Percentiles rank a stretch among this genome's conserved stretches.
These are phyloP conservation scores for Stereocaulon alpinum DNA, from an alignment of 495 filamentous ascomycete genomes.

Conservation along the genomic window DNA sequence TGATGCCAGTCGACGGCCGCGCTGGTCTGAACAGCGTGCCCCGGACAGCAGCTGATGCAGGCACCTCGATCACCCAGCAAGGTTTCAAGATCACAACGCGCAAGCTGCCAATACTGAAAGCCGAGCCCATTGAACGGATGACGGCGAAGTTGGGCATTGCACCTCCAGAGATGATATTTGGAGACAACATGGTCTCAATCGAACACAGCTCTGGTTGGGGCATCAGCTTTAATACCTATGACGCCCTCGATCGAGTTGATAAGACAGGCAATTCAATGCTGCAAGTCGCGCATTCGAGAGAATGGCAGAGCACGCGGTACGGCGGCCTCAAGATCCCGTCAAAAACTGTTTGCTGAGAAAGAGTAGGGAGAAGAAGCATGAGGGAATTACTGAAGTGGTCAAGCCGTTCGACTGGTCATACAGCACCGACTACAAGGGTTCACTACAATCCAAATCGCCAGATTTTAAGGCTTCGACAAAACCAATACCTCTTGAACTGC, in stretches of 20 bases:
- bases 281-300: slow-evolving; percentile 80
- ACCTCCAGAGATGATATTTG: slow-evolving; percentile 97
- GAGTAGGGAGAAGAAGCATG: slow-evolving; percentile 65
- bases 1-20: slow-evolving; percentile 13
- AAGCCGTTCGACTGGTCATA: slow-evolving; percentile 98
- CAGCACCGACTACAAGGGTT: slow-evolving; percentile 74
- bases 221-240: slow-evolving; percentile 70
- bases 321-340: slow-evolving; percentile 12
- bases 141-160: slow-evolving; percentile 66
- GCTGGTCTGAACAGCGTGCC: slow-evolving; percentile 2
- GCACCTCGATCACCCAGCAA: slow-evolving; percentile 37
- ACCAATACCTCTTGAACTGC: slow-evolving; percentile 70
- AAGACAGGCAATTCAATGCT: slow-evolving; percentile 87
- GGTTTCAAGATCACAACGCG: slow-evolving; percentile 64
- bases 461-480: slow-evolving; percentile 42
- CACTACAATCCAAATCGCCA: slow-evolving; percentile 30
- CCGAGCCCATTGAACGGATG: slow-evolving; percentile 82
- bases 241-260: slow-evolving; percentile 81
- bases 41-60: slow-evolving; percentile 14
- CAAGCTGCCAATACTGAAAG: slow-evolving; percentile 87
- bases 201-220: slow-evolving; percentile 64
- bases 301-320: slow-evolving; percentile 76
- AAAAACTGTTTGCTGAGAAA: slow-evolving; percentile 19
- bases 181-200: slow-evolving; percentile 75
- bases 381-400: slow-evolving; percentile 85